Conservation (phyloP, 176 grass and related monocot species). For the Ensete glaucum region DNA sequence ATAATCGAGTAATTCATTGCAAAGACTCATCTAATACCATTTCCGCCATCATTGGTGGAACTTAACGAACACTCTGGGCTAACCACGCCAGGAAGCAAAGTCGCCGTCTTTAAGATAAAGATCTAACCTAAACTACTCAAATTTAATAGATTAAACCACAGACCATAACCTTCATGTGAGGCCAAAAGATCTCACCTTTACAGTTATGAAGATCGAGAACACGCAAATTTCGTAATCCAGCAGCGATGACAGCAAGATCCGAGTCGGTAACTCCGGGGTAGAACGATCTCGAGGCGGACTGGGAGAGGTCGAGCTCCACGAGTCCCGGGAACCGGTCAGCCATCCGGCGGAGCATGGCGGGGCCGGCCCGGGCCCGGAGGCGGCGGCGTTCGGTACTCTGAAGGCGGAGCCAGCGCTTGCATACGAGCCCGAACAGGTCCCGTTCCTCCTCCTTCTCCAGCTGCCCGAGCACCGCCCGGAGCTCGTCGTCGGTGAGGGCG, state of each 20-base stretch:
- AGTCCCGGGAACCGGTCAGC: slow-evolving; percentile 19
- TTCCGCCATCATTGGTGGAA: background rate
- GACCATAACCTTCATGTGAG: background rate
- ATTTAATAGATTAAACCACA: slow-evolving; percentile 6
- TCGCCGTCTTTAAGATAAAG: slow-evolving; percentile 7
- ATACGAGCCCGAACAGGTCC: slow-evolving; percentile 67
- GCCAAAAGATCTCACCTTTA: slow-evolving; percentile 15
- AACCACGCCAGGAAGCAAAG: slow-evolving; percentile 23
- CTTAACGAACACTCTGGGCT: background rate
- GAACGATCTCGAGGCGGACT: slow-evolving; percentile 17
- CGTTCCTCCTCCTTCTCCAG: slow-evolving; percentile 51
- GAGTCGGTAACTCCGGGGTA: slow-evolving; percentile 19
- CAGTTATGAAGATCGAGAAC: slow-evolving; percentile 18
- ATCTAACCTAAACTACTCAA: background rate
- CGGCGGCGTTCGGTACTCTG: slow-evolving; percentile 62
- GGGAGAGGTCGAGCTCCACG: slow-evolving; percentile 18
- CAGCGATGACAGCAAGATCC: slow-evolving; percentile 16
- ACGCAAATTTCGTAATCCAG: slow-evolving; percentile 4
- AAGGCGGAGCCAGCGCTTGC: slow-evolving; percentile 76
- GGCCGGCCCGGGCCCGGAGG: slow-evolving; percentile 59
- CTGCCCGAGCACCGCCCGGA: slow-evolving; percentile 43
- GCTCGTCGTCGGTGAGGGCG: slow-evolving; percentile 66
- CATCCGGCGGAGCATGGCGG: slow-evolving; percentile 62
- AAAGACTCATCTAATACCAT: background rate
- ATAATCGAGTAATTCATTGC: slow-evolving; percentile 12